Conservation (phyloP, 2,329 filamentous ascomycete genomes). For the Colletotrichum sp. region DNA sequence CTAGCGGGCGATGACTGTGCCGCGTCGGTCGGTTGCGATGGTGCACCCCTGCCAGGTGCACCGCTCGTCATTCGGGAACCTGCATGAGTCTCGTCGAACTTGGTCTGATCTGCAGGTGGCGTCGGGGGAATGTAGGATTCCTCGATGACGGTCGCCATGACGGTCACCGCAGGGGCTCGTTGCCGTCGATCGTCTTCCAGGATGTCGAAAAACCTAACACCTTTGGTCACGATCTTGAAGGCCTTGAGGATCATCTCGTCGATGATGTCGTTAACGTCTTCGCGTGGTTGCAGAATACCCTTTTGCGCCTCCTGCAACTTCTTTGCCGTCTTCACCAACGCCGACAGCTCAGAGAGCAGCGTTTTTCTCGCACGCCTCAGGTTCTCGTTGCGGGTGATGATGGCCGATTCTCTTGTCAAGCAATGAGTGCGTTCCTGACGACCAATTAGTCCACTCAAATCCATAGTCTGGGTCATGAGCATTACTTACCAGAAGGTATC, state of each 20-base stretch:
- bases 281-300: constrained; percentile 47
- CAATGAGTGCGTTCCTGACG: constrained; percentile 84
- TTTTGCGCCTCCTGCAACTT: constrained; percentile 77
- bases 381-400: constrained; percentile 76
- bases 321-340: constrained; percentile 88
- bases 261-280: constrained; percentile 75
- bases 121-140: constrained; percentile 66
- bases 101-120: constrained; percentile 63
- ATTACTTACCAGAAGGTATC: constrained; percentile 80
- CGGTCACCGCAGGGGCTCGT: constrained; percentile 57
- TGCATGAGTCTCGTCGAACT: constrained; percentile 51
- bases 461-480: no score
- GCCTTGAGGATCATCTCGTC: constrained; percentile 94
- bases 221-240: constrained; percentile 91
- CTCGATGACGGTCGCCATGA: constrained; percentile 65
- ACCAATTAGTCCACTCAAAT: not conserved
- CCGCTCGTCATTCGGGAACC: constrained; percentile 42
- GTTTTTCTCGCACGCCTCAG: constrained; percentile 85
- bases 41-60: constrained; percentile 35
- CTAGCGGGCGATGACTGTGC: constrained; percentile 39
- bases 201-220: constrained; percentile 87
- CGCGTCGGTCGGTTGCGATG: constrained; percentile 39
- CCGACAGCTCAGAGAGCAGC: constrained; percentile 86
- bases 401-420: constrained; percentile 78
- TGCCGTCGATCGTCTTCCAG: constrained; percentile 69